Evolutionary conservation across 805 yeast species (phyloP).

Genomic region (Barnettozyma populi): DNA sequence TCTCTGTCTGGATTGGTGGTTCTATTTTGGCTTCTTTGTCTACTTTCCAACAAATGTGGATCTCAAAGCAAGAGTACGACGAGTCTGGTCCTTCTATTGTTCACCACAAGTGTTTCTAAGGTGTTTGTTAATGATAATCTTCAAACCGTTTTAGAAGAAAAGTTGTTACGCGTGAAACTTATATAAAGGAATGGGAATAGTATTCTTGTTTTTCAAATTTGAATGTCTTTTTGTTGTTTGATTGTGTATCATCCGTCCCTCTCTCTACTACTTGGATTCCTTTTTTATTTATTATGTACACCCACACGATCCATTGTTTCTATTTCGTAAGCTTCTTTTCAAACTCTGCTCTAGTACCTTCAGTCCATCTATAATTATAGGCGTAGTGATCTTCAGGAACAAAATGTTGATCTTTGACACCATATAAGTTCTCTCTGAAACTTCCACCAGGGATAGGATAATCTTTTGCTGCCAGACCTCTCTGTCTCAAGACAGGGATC

Average conservation of each 20-base stretch:
- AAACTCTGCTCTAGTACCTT: conserved; percentile 23
- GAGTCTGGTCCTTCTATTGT: conserved; percentile 99
- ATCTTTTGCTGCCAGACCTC: conserved; percentile 32
- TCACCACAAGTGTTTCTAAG: conserved; percentile 46
- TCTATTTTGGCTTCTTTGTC: conserved; percentile 97
- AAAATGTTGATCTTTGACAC: conserved; percentile 15
- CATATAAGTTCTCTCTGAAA: conserved; percentile 30
- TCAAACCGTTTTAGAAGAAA: conserved; percentile 5
- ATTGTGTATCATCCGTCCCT: not conserved
- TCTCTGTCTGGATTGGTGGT: conserved; percentile 99
- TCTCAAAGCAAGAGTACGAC: conserved; percentile 99
- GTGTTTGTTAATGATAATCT: not conserved
- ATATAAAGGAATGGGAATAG: conserved; percentile 7
- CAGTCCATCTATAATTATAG: conserved; percentile 19
- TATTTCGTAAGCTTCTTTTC: conserved; percentile 11
- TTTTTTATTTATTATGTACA: not conserved
- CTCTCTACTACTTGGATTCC: not conserved
- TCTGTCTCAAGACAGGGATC: conserved; percentile 30
- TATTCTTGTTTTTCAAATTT: conserved; percentile 6
- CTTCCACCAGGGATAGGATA: conserved; percentile 31
- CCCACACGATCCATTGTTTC: not conserved
- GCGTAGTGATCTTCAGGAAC: conserved; percentile 17
- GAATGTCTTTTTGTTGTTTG: conserved; percentile 1
- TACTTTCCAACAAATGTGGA: conserved; percentile 99
- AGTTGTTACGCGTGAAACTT: conserved; percentile 3